A percentile compares a stretch with the other conserved stretches of the same genome.
Evolutionary conservation across 257 asterid species (phyloP).

Genomic region (Galeopsis tetrahit): DNA sequence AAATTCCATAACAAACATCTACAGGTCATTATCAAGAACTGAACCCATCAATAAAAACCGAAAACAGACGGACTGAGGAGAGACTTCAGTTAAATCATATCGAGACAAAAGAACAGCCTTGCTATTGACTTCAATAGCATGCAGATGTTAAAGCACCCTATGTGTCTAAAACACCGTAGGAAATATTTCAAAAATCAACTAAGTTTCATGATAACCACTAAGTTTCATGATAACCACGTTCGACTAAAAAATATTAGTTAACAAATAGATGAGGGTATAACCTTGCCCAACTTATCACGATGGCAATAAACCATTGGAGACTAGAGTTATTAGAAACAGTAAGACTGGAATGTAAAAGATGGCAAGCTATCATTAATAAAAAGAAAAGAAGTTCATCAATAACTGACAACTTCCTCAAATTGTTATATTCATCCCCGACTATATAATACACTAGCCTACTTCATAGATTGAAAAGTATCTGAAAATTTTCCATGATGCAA

Average conservation of each 20-base stretch:
- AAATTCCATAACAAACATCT: neutral
- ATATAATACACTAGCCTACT: neutral
- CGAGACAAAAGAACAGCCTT: constrained; percentile 3
- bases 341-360: neutral
- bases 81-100: neutral
- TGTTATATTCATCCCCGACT: neutral
- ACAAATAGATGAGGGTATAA: neutral
- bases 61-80: neutral
- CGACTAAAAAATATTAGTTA: neutral
- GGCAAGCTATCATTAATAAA: neutral
- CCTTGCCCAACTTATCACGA: constrained; percentile 6
- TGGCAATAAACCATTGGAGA: neutral
- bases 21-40: neutral
- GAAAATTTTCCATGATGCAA: neutral
- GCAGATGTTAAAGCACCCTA: constrained; percentile 7
- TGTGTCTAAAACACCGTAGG: neutral
- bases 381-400: too few species aligned
- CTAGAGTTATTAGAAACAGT: neutral
- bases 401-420: constrained; percentile 1
- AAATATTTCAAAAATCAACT: neutral
- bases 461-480: neutral
- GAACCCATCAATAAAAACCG: neutral
- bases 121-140: constrained; percentile 9
- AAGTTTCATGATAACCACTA: neutral
- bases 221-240: neutral